Evolutionary conservation across 2,329 filamentous ascomycete species (phyloP).

Genomic region (Ophioceras dolichostomum): DNA sequence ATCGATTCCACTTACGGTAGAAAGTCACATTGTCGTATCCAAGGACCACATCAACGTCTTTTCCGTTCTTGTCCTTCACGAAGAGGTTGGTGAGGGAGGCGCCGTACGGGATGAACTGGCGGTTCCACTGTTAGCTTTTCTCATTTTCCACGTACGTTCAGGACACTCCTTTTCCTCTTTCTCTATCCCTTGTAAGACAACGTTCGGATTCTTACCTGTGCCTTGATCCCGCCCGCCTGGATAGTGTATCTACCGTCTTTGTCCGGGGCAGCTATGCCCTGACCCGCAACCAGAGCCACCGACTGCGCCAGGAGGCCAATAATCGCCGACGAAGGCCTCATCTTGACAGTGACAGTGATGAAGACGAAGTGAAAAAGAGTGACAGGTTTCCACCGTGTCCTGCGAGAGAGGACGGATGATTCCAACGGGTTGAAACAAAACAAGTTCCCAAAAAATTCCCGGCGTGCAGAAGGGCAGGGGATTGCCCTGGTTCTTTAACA

Average conservation of each 20-base stretch:
- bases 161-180: no score
- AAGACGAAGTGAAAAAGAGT: no score
- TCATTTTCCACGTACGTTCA: no score
- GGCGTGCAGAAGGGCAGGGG: no score
- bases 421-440: no score
- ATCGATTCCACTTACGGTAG: constrained; percentile 31
- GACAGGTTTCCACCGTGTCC: no score
- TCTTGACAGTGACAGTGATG: no score
- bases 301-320: constrained; percentile 10
- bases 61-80: constrained; percentile 47
- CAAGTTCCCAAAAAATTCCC: no score
- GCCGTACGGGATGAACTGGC: constrained; percentile 44
- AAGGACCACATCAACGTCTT: constrained; percentile 50
- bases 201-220: constrained; percentile 22
- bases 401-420: no score
- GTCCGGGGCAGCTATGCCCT: constrained; percentile 10
- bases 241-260: constrained; percentile 22
- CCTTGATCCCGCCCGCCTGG: constrained; percentile 19
- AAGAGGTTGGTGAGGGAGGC: constrained; percentile 51
- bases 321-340: constrained; percentile 9
- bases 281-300: constrained; percentile 2
- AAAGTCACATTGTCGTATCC: constrained; percentile 49
- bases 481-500: no score
- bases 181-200: no score
- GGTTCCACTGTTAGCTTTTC: constrained; percentile 23